Evolutionary conservation across 225 moss, liverwort and hornwort genomes (phyloP), one percentile per base, ranked within the genome.

Genomic region (Anthoceros angustus): DNA sequence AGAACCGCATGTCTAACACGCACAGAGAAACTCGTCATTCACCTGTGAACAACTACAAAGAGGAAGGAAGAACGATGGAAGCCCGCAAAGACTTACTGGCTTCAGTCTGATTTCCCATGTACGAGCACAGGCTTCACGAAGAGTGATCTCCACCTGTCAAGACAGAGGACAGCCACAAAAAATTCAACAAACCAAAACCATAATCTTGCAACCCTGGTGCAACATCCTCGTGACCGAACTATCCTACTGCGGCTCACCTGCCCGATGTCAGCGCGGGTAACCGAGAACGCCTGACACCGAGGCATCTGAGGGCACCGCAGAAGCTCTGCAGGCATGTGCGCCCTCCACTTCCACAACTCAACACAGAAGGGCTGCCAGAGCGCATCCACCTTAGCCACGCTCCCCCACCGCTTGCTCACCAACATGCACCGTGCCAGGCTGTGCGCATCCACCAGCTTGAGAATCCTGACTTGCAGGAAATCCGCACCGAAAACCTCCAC

Each of bases 21-120:
- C 46, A 48, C 12, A 18, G 46, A 48, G 46, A 18, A 1, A 12
- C 18, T 12, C 2, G 46, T 18, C 46, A 48, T 32, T 32, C 1
- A 32, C 32, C 32, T 1, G 32, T 32, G 32, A 32, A 32, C 2
- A 1, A 32, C 32, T 32, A 1, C 32, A 32, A 32, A 32, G 32
- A 32, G 32, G 32, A 32, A 32, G 32, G 32, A 32, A 32, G 32
- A 1, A 32, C 32, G 32, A 32, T n/a, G 4, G 32, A 32, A 32
- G 32, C 32, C 32, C 4, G 32, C 4, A 4, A 32, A 32, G 32
- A 55, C 55, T 55, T 23, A 20, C 11, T 0, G 78, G 41, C 68
- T 82, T 82, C 43, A 82, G 8, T 24, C 71, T 73, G 8, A 82
- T 12, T 41, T 78, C 78, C 81, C 81, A 82, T 9, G 65, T 71